Evolutionary conservation across 1,284 basidiomycete species (phyloP).

Genomic region (Rugosomyces carneus): DNA sequence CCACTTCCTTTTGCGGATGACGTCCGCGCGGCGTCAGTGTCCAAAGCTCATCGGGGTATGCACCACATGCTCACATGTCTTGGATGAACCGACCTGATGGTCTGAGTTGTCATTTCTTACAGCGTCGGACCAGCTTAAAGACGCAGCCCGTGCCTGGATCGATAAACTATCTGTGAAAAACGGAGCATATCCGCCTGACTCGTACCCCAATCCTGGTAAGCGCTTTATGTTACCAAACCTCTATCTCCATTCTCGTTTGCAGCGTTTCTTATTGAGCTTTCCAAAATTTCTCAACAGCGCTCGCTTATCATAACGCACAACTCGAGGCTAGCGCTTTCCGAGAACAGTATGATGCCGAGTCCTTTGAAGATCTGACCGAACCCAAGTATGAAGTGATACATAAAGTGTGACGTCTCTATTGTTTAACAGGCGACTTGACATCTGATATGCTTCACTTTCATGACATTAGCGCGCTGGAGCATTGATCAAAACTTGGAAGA

Average conservation of each 20-base stretch:
- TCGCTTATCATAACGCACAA: constrained; percentile 86
- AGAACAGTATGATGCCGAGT: constrained; percentile 73
- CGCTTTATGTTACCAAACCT: constrained; percentile 11
- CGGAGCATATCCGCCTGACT: constrained; percentile 79
- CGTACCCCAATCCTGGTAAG: constrained; percentile 89
- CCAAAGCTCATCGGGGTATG: constrained; percentile 51
- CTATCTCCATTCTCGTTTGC: constrained; percentile 10
- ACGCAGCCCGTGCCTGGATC: constrained; percentile 71
- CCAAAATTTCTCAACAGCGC: constrained; percentile 44
- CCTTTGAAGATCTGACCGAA: constrained; percentile 74
- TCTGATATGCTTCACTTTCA: constrained; percentile 11
- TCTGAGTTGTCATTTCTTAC: constrained; percentile 7
- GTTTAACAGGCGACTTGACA: constrained; percentile 2
- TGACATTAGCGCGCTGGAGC: constrained; percentile 63
- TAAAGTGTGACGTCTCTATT: constrained; percentile 42
- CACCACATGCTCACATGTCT: background rate
- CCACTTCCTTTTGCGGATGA: constrained; percentile 93
- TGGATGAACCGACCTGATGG: constrained; percentile 4
- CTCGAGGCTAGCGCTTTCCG: constrained; percentile 90
- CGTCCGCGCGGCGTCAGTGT: constrained; percentile 70
- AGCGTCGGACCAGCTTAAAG: constrained; percentile 68
- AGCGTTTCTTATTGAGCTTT: constrained; percentile 1
- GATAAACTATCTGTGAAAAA: constrained; percentile 76
- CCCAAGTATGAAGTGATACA: constrained; percentile 79
- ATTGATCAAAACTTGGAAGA: constrained; percentile 74